Percentiles rank a stretch among this genome's conserved stretches.
Evolutionary conservation across 2,329 filamentous ascomycete genomes (phyloP).

Genomic region (Ophiostoma angusticollis): DNA sequence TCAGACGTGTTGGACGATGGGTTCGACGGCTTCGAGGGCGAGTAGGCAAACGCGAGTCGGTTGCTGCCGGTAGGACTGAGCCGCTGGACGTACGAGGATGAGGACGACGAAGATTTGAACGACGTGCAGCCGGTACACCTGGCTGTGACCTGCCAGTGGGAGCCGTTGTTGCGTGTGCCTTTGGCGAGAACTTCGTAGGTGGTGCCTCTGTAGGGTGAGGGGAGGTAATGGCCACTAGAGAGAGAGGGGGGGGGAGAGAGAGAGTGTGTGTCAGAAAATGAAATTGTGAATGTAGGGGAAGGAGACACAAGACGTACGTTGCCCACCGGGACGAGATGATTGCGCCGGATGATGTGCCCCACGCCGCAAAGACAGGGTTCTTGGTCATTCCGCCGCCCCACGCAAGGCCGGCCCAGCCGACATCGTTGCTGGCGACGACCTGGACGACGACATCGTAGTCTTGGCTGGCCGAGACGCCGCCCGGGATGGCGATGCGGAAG

Average conservation of each 20-base stretch:
- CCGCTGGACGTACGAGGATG: conserved; percentile 4
- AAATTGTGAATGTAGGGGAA: too few relatives aligned
- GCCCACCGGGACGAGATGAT: conserved; percentile 9
- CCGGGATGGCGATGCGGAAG: conserved; percentile 12
- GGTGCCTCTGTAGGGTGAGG: conserved; percentile 18
- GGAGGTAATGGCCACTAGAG: conserved; percentile 21
- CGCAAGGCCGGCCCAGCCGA: conserved; percentile 14
- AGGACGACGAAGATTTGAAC: conserved; percentile 10
- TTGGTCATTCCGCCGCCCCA: conserved; percentile 15
- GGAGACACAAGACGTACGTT: not conserved
- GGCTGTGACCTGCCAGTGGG: conserved; percentile 28
- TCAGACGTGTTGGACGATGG: conserved; percentile 13
- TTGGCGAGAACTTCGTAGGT: conserved; percentile 21
- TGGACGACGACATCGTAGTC: conserved; percentile 15
- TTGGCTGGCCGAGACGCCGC: conserved; percentile 1
- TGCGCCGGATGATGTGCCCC: conserved; percentile 9
- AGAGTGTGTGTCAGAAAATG: too few relatives aligned
- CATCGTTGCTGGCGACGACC: conserved; percentile 10
- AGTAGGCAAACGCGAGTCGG: conserved; percentile 19
- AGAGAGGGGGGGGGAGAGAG: not conserved
- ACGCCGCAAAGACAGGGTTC: conserved; percentile 13
- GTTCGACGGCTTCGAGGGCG: conserved; percentile 12
- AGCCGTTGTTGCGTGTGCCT: conserved; percentile 26
- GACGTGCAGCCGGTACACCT: conserved; percentile 27
- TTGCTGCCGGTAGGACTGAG: conserved; percentile 17